A percentile compares a stretch with the other conserved stretches of the same genome.
These are phyloP conservation scores for Blastocystis sp. DNA, from an alignment of 352 stramenopile genomes.

Conservation along the genomic window DNA sequence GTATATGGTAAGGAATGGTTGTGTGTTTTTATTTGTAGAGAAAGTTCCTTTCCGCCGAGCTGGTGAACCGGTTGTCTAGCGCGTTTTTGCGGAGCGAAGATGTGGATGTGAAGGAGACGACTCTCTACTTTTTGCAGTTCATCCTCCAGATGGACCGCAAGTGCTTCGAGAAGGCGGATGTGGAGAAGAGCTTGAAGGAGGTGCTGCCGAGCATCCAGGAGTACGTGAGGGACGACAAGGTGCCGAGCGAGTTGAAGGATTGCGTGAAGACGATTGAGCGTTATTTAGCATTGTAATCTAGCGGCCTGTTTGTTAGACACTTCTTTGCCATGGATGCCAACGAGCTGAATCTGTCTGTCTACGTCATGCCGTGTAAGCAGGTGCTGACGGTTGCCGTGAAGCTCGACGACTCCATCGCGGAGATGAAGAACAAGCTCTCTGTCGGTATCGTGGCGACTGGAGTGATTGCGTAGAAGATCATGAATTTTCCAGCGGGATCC, in stretches of 20 bases:
- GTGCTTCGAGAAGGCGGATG: constrained; percentile 35
- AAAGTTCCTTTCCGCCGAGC: constrained; percentile 53
- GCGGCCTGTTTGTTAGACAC: constrained; percentile 7
- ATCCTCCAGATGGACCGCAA: constrained; percentile 30
- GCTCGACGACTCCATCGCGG: constrained; percentile 46
- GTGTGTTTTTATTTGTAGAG: constrained; percentile 1
- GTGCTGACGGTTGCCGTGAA: constrained; percentile 7
- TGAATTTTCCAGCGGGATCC: constrained; percentile 33
- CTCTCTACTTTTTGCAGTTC: neutral
- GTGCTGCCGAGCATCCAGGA: neutral
- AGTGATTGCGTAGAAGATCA: constrained; percentile 15
- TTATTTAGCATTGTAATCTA: constrained; percentile 18
- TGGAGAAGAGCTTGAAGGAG: neutral
- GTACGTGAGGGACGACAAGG: neutral
- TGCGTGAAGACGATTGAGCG: constrained; percentile 16
- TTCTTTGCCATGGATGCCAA: constrained; percentile 39
- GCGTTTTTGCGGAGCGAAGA: constrained; percentile 16
- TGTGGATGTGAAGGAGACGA: constrained; percentile 38
- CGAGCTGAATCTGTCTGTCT: constrained; percentile 42
- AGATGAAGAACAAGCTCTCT: constrained; percentile 44
- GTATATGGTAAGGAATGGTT: constrained; percentile 50
- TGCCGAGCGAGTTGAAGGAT: constrained; percentile 20
- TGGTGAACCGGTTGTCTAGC: constrained; percentile 22
- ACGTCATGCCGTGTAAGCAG: constrained; percentile 49
- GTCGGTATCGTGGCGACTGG: neutral